These are phyloP conservation scores for Penicillium sp. DNA, from an alignment of 2,329 filamentous ascomycete genomes.

Conservation along the genomic window DNA sequence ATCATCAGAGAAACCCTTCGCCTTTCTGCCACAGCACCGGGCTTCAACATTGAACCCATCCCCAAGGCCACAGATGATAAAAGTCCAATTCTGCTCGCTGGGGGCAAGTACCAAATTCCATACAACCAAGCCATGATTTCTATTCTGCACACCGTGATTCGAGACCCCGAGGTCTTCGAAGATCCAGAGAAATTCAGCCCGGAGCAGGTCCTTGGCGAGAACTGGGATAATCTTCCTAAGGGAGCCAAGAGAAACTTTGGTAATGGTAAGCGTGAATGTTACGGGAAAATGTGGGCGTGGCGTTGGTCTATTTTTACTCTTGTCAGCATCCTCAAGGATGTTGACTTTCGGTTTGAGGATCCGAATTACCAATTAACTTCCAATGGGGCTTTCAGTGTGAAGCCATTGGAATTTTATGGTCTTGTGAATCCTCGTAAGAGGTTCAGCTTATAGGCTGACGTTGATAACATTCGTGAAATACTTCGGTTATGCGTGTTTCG, in stretches of 20 bases:
- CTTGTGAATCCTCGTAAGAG: conserved; percentile 9
- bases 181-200: conserved; percentile 67
- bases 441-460: not conserved
- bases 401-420: conserved; percentile 7
- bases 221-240: conserved; percentile 63
- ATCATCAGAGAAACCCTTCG: conserved; percentile 65
- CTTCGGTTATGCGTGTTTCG: not conserved
- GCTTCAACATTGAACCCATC: conserved; percentile 54
- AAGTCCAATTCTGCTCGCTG: conserved; percentile 52
- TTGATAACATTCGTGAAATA: not conserved
- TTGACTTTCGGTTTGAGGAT: conserved; percentile 62
- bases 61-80: conserved; percentile 41
- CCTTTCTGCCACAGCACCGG: conserved; percentile 59
- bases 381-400: conserved; percentile 45
- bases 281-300: conserved; percentile 72
- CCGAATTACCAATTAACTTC: conserved; percentile 43
- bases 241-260: conserved; percentile 72
- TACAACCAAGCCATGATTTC: conserved; percentile 54
- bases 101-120: conserved; percentile 62
- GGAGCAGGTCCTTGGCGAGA: conserved; percentile 70
- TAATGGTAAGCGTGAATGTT: conserved; percentile 69
- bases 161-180: conserved; percentile 64
- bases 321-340: conserved; percentile 64
- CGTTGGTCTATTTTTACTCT: conserved; percentile 67
- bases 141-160: conserved; percentile 59